Conservation (phyloP, 208 protist genomes). For the Leishmania turanica region DNA sequence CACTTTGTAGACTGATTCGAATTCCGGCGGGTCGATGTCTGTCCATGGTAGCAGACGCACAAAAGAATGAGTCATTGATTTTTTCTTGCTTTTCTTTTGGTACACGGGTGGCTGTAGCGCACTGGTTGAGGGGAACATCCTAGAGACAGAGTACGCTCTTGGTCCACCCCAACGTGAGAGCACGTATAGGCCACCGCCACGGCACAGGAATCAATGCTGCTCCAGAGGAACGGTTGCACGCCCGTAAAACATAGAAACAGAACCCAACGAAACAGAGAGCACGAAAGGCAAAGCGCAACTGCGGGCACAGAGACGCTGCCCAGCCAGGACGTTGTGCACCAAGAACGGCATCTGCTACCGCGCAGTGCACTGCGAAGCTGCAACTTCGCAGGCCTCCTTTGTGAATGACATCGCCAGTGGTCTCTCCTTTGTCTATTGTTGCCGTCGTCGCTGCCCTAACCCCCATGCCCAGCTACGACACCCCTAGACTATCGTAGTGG, state of each 20-base stretch:
- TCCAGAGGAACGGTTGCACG: background rate
- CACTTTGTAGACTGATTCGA: background rate
- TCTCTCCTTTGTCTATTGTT: background rate
- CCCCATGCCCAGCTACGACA: conserved; percentile 1
- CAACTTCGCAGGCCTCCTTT: no score
- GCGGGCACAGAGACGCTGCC: no score
- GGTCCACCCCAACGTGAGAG: background rate
- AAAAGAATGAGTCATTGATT: background rate
- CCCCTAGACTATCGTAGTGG: conserved; percentile 60
- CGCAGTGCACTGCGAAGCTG: no score
- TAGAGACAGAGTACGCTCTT: background rate
- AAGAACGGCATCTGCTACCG: background rate
- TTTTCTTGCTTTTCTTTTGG: background rate
- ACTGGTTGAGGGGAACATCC: background rate
- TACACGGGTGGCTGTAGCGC: background rate
- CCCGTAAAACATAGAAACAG: background rate
- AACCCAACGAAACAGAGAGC: background rate
- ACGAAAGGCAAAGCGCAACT: background rate
- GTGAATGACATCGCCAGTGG: no score
- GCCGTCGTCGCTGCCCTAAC: background rate
- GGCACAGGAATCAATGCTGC: background rate
- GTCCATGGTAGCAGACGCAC: background rate
- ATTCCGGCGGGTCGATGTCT: background rate
- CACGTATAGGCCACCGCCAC: background rate
- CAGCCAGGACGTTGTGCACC: background rate